These are phyloP conservation scores for Teratosphaeria destructans DNA, from an alignment of 2,329 filamentous ascomycete genomes.

Conservation along the genomic window DNA sequence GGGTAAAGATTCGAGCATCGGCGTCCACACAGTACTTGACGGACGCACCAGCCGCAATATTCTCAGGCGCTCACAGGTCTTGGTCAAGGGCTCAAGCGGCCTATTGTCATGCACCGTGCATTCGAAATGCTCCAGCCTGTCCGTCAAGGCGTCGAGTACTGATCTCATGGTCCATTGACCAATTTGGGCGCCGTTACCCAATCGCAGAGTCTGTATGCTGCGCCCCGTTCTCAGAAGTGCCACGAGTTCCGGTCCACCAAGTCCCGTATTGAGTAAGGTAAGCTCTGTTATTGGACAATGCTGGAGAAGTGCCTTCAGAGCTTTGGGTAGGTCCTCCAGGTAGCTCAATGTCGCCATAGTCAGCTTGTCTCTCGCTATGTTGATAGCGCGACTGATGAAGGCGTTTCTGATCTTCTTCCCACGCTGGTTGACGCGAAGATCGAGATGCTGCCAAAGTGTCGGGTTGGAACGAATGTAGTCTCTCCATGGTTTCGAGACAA, in stretches of 20 bases:
- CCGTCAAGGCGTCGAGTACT: background rate
- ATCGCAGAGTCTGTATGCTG: constrained; percentile 9
- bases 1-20: background rate
- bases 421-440: constrained; percentile 37
- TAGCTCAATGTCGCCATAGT: constrained; percentile 25
- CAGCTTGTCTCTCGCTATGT: constrained; percentile 28
- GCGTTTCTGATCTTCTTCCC: constrained; percentile 26
- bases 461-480: constrained; percentile 38
- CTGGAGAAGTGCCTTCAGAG: constrained; percentile 27
- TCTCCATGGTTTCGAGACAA: constrained; percentile 48
- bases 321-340: constrained; percentile 30
- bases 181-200: constrained; percentile 11
- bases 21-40: background rate
- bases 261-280: constrained; percentile 23
- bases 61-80: background rate
- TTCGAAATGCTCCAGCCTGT: background rate
- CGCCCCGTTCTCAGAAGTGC: constrained; percentile 8
- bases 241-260: constrained; percentile 12
- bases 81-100: background rate
- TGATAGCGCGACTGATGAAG: constrained; percentile 35
- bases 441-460: constrained; percentile 43
- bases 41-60: background rate
- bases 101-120: background rate
- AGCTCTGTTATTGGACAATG: constrained; percentile 27
- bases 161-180: constrained; percentile 1